These are phyloP conservation scores for Taiwanofungus camphoratus DNA, from an alignment of 1,284 basidiomycete species.

Conservation along the genomic window DNA sequence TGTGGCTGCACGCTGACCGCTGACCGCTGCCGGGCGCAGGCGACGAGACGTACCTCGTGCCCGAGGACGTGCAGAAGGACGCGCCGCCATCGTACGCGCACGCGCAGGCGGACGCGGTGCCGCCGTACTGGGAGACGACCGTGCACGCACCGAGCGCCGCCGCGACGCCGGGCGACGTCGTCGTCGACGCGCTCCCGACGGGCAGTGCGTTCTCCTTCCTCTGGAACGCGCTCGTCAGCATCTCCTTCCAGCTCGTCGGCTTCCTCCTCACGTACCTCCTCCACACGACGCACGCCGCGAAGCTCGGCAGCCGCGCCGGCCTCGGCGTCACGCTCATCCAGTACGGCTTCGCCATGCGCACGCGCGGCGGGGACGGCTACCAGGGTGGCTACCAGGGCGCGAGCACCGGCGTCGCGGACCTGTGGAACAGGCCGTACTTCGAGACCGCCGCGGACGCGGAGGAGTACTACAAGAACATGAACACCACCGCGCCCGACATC, in stretches of 20 bases:
- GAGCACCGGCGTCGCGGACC: too few species aligned
- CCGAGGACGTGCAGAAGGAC: slow-evolving; percentile 77
- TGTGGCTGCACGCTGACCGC: neutral
- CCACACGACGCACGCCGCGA: slow-evolving; percentile 93
- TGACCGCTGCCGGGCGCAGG: slow-evolving; percentile 33
- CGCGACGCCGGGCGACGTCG: slow-evolving; percentile 53
- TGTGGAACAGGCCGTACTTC: slow-evolving; percentile 31
- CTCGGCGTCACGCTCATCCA: slow-evolving; percentile 94
- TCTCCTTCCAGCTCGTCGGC: slow-evolving; percentile 97
- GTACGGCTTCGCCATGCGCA: slow-evolving; percentile 87
- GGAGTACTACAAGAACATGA: slow-evolving; percentile 35
- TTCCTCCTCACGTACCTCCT: slow-evolving; percentile 93
- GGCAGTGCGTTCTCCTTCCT: slow-evolving; percentile 82
- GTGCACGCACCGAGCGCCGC: slow-evolving; percentile 74
- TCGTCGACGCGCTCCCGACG: slow-evolving; percentile 73
- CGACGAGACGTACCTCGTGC: slow-evolving; percentile 68
- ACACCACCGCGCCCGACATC: slow-evolving; percentile 21
- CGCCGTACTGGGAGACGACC: slow-evolving; percentile 98
- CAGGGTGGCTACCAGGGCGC: slow-evolving; percentile 20
- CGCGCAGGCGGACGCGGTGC: slow-evolving; percentile 91
- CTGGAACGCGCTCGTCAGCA: slow-evolving; percentile 90
- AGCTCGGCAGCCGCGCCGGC: slow-evolving; percentile 91
- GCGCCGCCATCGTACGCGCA: slow-evolving; percentile 86
- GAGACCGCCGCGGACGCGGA: slow-evolving; percentile 44
- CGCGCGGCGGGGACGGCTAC: slow-evolving; percentile 44